A percentile compares a stretch with the other conserved stretches of the same genome.
These are phyloP conservation scores for Taphrina communis DNA, from an alignment of 1,139 yeast genomes.

Conservation along the genomic window DNA sequence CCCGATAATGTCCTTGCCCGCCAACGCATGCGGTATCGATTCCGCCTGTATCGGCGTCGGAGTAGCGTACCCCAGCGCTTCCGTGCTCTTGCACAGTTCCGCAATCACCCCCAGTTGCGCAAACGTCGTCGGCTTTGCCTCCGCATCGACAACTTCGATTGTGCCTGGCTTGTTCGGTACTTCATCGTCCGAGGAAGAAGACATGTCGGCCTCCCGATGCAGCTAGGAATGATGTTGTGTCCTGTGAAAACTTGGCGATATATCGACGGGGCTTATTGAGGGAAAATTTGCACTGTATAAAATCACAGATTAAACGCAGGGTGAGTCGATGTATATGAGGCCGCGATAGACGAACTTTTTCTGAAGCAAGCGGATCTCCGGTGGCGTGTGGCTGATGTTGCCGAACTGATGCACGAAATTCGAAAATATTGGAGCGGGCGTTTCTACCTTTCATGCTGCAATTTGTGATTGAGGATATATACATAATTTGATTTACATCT, in stretches of 20 bases:
- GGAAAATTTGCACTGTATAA: too few relatives aligned
- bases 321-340: too few relatives aligned
- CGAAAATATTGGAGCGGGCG: too few relatives aligned
- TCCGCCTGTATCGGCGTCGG: slow-evolving; percentile 96
- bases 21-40: slow-evolving; percentile 87
- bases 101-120: slow-evolving; percentile 66
- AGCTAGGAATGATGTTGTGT: too few relatives aligned
- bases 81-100: slow-evolving; percentile 73
- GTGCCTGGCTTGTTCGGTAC: slow-evolving; percentile 10
- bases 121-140: slow-evolving; percentile 29
- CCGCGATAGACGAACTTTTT: not conserved
- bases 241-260: too few relatives aligned
- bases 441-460: not conserved
- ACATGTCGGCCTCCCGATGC: not conserved
- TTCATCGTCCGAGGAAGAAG: slow-evolving; percentile 29
- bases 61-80: slow-evolving; percentile 74
- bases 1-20: slow-evolving; percentile 95
- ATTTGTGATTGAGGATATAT: too few relatives aligned
- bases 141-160: slow-evolving; percentile 29
- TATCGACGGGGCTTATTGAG: too few relatives aligned
- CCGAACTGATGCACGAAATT: not conserved
- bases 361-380: not conserved
- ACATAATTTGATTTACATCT: too few relatives aligned
- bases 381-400: slow-evolving; percentile 16
- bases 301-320: too few relatives aligned